Base-by-base conservation (phyloP, 805 yeast species). In the Barnettozyma botsteinii region DNA sequence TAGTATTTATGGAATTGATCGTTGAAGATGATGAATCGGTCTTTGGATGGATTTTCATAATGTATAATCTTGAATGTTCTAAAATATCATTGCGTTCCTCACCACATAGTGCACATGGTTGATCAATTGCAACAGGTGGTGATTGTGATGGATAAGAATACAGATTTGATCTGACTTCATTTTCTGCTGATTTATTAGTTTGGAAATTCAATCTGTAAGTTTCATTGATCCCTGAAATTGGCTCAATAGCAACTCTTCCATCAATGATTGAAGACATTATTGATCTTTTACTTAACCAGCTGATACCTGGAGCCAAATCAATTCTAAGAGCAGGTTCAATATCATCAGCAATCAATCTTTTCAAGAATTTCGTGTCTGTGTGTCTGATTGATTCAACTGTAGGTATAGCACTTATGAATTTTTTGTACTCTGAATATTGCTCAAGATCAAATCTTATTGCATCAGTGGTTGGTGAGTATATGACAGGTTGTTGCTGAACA, bases 91-190 rank as follows among this genome's bases (percentile, higher is more conserved):
- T 72, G 45, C 95, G 71, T 11, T 62, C 56, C 59, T 89, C 97
- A 6, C 89, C 91, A 65, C 98, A 91, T 31, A 91, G 67, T 5
- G 88, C 70, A 62, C 98, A 91, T 5, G 88, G 77, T 2, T 77
- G 77, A 37, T 72, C 69, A 18, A 84, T 73, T 0, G 95, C 95
- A 14, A 84, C 79, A 1, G 95, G 91, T 7, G 78, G 81, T 3
- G 75, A 67, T 40, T 66, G 61, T 4, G 57, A 47, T 7, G 77
- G 75, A 43, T 63, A 70, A 15, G 68, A 60, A 46, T 66, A 72
- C 35, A 71, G 42, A 38, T 64, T 69, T 0, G 64, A 46, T 13
- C 65, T 63, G 12, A 50, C 36, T 18, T 55, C 55, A 1, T 53
- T 23, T 11, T 38, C 50, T 12, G 49, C 40, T 10, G 41, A 33